Evolutionary conservation across 73 alveolate species (phyloP).

Genomic region (Durusdinium trenchii): DNA sequence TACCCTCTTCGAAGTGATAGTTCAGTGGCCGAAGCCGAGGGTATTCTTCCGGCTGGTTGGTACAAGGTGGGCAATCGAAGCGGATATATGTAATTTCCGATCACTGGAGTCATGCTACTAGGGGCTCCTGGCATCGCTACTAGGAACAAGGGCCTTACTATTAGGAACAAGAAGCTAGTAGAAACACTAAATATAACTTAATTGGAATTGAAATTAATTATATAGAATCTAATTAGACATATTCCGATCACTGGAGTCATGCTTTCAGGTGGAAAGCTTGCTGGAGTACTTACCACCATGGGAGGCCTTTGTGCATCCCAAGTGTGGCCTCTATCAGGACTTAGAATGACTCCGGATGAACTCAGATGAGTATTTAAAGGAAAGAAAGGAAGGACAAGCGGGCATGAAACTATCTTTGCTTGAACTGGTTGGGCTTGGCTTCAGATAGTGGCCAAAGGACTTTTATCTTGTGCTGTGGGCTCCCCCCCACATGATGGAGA

Average conservation of each 20-base stretch:
- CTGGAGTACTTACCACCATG: constrained; percentile 71
- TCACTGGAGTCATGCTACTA: too few species aligned
- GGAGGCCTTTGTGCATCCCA: constrained; percentile 84
- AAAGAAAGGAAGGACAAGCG: background rate
- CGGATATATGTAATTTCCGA: too few species aligned
- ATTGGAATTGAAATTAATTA: too few species aligned
- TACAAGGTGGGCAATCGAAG: too few species aligned
- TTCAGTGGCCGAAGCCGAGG: background rate
- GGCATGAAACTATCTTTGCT: background rate
- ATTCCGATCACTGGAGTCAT: too few species aligned
- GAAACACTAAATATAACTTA: too few species aligned
- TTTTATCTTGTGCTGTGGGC: constrained; percentile 70
- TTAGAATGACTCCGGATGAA: background rate
- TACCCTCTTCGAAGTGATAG: background rate
- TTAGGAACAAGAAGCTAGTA: too few species aligned
- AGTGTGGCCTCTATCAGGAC: constrained; percentile 80
- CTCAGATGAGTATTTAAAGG: background rate
- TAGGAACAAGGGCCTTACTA: too few species aligned
- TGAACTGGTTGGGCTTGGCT: background rate
- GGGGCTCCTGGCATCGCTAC: too few species aligned
- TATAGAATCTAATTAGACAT: too few species aligned
- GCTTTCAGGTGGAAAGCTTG: constrained; percentile 45
- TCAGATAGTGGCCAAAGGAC: background rate
- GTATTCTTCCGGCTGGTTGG: background rate
- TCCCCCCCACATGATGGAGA: constrained; percentile 48